phyloP scores from a whole-genome alignment of 305 asterid species.

The Fraxinus angustifolia region DNA sequence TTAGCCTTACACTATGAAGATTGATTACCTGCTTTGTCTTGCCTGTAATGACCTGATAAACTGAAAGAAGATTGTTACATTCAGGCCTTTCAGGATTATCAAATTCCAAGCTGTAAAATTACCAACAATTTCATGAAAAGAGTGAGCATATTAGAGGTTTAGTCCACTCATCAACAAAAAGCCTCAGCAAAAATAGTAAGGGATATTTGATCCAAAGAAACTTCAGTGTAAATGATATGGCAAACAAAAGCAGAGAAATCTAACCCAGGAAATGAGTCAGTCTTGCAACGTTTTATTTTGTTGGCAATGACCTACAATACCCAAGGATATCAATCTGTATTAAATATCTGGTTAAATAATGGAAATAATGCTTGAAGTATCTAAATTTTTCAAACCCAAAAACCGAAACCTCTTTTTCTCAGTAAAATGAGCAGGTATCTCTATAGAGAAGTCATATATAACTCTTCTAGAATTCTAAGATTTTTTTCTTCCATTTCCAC shows the following conservation, averaged over 20 bases:
- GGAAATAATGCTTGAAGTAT: not conserved
- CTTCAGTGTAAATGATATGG: not conserved
- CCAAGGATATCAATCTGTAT: constrained; percentile 14
- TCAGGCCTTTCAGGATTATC: constrained; percentile 95
- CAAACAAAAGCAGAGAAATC: constrained; percentile 17
- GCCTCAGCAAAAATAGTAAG: not conserved
- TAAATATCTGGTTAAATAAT: not conserved
- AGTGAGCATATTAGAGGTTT: not conserved
- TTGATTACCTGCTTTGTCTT: constrained; percentile 79
- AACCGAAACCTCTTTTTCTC: not conserved
- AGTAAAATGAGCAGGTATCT: not conserved
- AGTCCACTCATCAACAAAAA: too few species aligned
- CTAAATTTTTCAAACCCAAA: not conserved
- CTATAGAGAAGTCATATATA: not conserved
- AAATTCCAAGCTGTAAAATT: constrained; percentile 71
- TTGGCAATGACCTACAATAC: constrained; percentile 65
- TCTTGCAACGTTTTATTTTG: constrained; percentile 96
- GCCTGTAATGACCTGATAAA: constrained; percentile 82
- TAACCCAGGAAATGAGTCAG: constrained; percentile 84
- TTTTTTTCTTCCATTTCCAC: not conserved
- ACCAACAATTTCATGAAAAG: not conserved
- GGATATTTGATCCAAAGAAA: constrained; percentile 12
- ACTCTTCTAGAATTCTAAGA: not conserved
- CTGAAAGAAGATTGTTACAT: constrained; percentile 86
- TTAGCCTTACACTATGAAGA: constrained; percentile 15